A percentile compares a stretch with the other conserved stretches of the same genome.
Evolutionary conservation across 257 asterid species (phyloP).

Genomic region (Solanum clarkiae): DNA sequence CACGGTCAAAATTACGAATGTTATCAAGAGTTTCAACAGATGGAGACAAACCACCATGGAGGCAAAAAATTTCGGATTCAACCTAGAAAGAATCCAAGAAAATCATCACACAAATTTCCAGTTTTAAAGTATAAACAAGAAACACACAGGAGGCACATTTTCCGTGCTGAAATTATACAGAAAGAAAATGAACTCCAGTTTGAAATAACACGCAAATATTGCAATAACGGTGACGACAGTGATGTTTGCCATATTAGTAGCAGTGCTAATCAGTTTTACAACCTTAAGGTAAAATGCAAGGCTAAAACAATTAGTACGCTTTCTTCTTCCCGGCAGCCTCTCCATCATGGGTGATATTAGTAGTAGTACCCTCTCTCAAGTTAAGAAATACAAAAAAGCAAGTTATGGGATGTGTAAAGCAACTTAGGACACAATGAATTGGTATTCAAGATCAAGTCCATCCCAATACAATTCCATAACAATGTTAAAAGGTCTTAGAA

Average conservation of each 20-base stretch:
- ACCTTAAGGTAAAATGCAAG: neutral
- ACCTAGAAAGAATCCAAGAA: constrained; percentile 29
- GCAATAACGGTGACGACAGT: neutral
- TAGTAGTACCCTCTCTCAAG: neutral
- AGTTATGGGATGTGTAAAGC: neutral
- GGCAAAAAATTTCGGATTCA: constrained; percentile 78
- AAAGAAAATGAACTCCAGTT: neutral
- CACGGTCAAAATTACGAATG: constrained; percentile 65
- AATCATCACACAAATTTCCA: neutral
- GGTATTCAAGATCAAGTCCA: neutral
- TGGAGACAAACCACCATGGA: constrained; percentile 80
- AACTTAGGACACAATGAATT: neutral
- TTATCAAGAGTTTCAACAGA: constrained; percentile 69
- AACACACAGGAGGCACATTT: neutral
- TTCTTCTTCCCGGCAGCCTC: neutral
- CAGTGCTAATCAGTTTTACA: neutral
- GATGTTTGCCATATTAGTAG: neutral
- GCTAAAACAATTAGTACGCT: neutral
- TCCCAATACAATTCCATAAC: neutral
- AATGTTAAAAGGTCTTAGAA: neutral
- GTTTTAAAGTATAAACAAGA: neutral
- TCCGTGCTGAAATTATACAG: neutral
- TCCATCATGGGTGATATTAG: neutral
- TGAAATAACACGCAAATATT: neutral
- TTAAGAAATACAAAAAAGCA: neutral